These are phyloP conservation scores for Mortierella sp. DNA, from an alignment of 371 early-diverging fungal genomes.

Conservation along the genomic window DNA sequence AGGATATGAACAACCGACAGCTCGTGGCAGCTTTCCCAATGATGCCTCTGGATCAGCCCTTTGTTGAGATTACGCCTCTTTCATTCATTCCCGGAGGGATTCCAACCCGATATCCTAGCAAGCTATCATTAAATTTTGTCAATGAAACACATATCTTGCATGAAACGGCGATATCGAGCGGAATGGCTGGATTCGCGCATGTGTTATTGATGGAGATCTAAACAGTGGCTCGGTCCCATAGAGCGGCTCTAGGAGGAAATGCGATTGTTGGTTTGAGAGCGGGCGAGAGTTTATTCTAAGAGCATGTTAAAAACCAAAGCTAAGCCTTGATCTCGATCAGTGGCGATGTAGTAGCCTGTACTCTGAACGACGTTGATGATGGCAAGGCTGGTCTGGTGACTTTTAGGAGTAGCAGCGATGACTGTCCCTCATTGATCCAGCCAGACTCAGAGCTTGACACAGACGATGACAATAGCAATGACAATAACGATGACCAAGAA, in stretches of 20 bases:
- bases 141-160: slow-evolving; percentile 70
- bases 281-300: slow-evolving; percentile 67
- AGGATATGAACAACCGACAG: slow-evolving; percentile 11
- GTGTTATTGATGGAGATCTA: slow-evolving; percentile 69
- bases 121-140: slow-evolving; percentile 78
- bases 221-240: slow-evolving; percentile 71
- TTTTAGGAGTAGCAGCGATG: background rate
- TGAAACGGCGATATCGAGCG: slow-evolving; percentile 58
- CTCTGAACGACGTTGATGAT: slow-evolving; percentile 12
- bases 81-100: slow-evolving; percentile 64
- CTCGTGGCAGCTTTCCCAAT: slow-evolving; percentile 25
- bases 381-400: background rate
- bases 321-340: slow-evolving; percentile 68
- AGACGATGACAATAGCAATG: slow-evolving; percentile 8
- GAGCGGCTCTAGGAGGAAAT: slow-evolving; percentile 76
- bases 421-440: background rate
- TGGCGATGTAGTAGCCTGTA: slow-evolving; percentile 64
- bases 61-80: slow-evolving; percentile 57
- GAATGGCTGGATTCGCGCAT: slow-evolving; percentile 69
- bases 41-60: slow-evolving; percentile 50
- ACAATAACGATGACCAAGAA: slow-evolving; percentile 6
- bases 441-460: background rate
- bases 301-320: slow-evolving; percentile 72
- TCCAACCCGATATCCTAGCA: slow-evolving; percentile 65
- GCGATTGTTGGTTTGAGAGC: slow-evolving; percentile 69